phyloP scores from a whole-genome alignment of 306 rosid genomes.

The Prunus dulcis region DNA sequence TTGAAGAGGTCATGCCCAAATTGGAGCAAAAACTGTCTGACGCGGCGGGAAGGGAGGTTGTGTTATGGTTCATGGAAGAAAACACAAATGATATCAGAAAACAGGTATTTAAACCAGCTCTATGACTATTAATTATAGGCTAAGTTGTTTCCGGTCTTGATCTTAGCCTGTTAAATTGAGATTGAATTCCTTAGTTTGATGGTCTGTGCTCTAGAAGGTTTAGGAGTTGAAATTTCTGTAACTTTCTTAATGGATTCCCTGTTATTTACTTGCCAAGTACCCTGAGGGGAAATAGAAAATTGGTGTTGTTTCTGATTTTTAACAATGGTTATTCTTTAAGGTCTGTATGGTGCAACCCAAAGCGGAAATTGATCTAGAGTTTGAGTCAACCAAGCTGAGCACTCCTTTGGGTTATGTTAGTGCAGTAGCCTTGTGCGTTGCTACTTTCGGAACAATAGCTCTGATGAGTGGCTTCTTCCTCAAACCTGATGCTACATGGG shows the following conservation, averaged over 20 bases:
- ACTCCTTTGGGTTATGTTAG: conserved; percentile 77
- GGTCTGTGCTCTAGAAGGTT: not conserved
- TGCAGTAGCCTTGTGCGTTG: conserved; percentile 57
- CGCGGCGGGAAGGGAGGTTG: conserved; percentile 75
- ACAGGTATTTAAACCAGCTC: conserved; percentile 45
- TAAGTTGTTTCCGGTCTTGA: not conserved
- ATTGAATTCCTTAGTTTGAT: not conserved
- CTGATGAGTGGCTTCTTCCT: conserved; percentile 89
- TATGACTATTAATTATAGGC: not conserved
- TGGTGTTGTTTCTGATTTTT: not conserved
- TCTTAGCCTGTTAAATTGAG: not conserved
- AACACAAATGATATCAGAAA: conserved; percentile 68
- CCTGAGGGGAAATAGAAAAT: not conserved
- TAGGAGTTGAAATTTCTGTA: not conserved
- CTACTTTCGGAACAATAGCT: conserved; percentile 92
- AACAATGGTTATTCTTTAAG: conserved; percentile 28
- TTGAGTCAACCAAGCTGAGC: conserved; percentile 73
- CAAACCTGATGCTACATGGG: conserved; percentile 81
- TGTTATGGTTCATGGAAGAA: conserved; percentile 92
- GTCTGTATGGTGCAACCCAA: conserved; percentile 95
- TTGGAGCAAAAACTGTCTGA: conserved; percentile 82
- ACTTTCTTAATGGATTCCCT: not conserved
- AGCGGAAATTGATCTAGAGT: conserved; percentile 88
- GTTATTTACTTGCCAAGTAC: not conserved
- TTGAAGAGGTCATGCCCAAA: conserved; percentile 83